A percentile compares a stretch with the other conserved stretches of the same genome.
These are phyloP conservation scores for Podaxis pistillaris DNA, from an alignment of 768 basidiomycete genomes.

Conservation along the genomic window DNA sequence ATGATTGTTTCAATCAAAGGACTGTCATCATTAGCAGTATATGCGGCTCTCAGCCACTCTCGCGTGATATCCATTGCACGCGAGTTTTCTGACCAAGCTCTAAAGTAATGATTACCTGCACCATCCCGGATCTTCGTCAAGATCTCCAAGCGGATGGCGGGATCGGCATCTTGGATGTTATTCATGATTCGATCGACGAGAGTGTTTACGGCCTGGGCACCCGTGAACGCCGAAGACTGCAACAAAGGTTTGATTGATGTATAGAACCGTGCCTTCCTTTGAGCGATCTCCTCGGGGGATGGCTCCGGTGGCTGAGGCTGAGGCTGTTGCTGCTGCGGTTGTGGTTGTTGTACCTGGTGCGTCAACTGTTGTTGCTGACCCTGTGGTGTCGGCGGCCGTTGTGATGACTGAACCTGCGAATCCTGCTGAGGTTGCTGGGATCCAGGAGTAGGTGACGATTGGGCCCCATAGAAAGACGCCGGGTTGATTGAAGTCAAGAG, in stretches of 20 bases:
- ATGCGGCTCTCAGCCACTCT: constrained; percentile 76
- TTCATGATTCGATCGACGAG: constrained; percentile 58
- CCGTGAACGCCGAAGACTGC: constrained; percentile 57
- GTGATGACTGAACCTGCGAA: constrained; percentile 15
- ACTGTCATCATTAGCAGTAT: constrained; percentile 45
- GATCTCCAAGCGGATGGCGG: constrained; percentile 67
- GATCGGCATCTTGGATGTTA: constrained; percentile 63
- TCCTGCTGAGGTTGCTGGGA: constrained; percentile 20
- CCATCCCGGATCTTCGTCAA: constrained; percentile 79
- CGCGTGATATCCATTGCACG: constrained; percentile 75
- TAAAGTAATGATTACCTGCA: constrained; percentile 84
- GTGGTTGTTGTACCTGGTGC: constrained; percentile 8
- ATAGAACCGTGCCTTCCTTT: constrained; percentile 54
- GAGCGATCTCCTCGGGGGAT: constrained; percentile 42
- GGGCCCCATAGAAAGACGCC: constrained; percentile 30
- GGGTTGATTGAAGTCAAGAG: constrained; percentile 51
- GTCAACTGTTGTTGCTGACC: not conserved
- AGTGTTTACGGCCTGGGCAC: constrained; percentile 65
- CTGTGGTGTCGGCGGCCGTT: constrained; percentile 16
- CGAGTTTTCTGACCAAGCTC: constrained; percentile 80
- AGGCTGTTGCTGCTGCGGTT: constrained; percentile 19
- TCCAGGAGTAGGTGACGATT: constrained; percentile 18
- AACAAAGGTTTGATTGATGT: constrained; percentile 54
- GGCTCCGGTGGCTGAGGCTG: constrained; percentile 25
- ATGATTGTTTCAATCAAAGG: constrained; percentile 76